phyloP scores from a whole-genome alignment of 306 rosid genomes.

The Gynostemma pentaphyllum region DNA sequence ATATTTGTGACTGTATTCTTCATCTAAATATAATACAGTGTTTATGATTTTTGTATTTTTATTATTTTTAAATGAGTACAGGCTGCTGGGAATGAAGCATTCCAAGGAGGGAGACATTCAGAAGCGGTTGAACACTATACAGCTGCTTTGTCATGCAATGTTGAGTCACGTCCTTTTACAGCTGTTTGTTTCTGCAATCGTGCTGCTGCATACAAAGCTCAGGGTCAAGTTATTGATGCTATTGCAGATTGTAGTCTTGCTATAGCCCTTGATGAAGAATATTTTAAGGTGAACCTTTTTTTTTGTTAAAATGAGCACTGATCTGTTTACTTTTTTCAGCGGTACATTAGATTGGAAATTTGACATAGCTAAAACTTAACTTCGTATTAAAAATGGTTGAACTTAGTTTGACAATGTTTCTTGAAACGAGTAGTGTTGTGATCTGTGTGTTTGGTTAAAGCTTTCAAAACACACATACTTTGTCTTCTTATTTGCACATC shows the following conservation, averaged over 20 bases:
- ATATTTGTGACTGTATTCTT: no score
- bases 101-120: conserved; percentile 65
- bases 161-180: conserved; percentile 76
- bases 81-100: conserved; percentile 97
- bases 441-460: neutral
- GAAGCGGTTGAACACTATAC: conserved; percentile 85
- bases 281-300: conserved; percentile 47
- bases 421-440: neutral
- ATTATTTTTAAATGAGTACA: conserved; percentile 14
- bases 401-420: neutral
- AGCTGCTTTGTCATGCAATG: conserved; percentile 67
- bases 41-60: no score
- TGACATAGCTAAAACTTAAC: neutral
- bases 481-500: neutral
- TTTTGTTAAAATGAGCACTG: neutral
- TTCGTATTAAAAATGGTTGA: neutral
- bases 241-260: conserved; percentile 92
- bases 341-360: neutral
- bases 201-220: conserved; percentile 87
- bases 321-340: neutral
- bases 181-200: conserved; percentile 96
- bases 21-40: no score
- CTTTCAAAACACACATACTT: neutral
- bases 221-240: conserved; percentile 84
- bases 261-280: conserved; percentile 88